Evolutionary conservation across 2,329 filamentous ascomycete genomes (phyloP).

Genomic region (Pyrenochaeta sp.): DNA sequence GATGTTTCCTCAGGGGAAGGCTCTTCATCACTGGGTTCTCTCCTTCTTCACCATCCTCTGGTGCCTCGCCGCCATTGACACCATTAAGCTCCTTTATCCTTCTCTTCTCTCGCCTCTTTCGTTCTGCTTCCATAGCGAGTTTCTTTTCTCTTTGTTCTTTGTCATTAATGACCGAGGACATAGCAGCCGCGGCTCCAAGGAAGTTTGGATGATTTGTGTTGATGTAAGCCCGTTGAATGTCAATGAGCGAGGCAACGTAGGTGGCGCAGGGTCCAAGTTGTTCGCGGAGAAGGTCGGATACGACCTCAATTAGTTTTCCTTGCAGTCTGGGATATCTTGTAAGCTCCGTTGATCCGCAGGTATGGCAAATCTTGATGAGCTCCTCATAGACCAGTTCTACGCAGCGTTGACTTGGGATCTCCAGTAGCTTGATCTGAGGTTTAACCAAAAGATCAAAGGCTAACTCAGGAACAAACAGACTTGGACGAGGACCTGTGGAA

Average conservation of each 20-base stretch:
- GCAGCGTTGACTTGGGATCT: conserved; percentile 93
- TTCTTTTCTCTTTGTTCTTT: conserved; percentile 95
- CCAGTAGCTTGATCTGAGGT: conserved; percentile 95
- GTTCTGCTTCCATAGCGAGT: conserved; percentile 79
- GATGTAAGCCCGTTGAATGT: conserved; percentile 97
- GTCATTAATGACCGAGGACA: conserved; percentile 94
- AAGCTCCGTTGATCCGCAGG: conserved; percentile 93
- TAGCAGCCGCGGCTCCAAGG: conserved; percentile 92
- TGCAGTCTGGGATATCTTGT: conserved; percentile 91
- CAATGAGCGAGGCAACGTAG: conserved; percentile 96
- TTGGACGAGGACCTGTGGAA: conserved; percentile 93
- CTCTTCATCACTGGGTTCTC: conserved; percentile 63
- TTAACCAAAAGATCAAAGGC: conserved; percentile 98
- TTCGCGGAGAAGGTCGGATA: conserved; percentile 93
- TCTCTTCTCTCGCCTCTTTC: conserved; percentile 82
- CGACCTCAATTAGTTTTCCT: conserved; percentile 96
- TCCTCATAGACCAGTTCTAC: conserved; percentile 99
- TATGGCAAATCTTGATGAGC: conserved; percentile 99
- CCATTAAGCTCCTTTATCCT: conserved; percentile 81
- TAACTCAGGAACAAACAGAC: conserved; percentile 95
- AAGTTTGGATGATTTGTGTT: conserved; percentile 99
- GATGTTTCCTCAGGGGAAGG: conserved; percentile 67
- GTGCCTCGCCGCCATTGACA: conserved; percentile 62
- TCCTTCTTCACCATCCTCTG: conserved; percentile 69
- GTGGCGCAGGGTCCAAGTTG: conserved; percentile 85